Evolutionary conservation across 2,329 filamentous ascomycete species (phyloP).

Genomic region (Paecilomyces sp.): DNA sequence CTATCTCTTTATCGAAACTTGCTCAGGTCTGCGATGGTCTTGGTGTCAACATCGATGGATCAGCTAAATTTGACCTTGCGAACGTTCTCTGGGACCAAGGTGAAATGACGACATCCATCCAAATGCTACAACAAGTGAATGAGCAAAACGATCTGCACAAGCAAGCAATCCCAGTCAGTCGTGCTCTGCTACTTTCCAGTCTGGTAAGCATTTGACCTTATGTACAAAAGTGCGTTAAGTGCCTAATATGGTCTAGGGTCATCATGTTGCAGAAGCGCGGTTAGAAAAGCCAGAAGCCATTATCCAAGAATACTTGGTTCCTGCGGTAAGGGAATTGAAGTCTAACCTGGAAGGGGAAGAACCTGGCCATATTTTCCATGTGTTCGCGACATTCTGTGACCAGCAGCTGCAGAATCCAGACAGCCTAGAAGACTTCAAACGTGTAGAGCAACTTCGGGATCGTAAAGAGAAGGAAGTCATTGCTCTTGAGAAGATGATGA

Average conservation of each 20-base stretch:
- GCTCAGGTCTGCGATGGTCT: conserved; percentile 60
- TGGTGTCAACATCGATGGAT: conserved; percentile 70
- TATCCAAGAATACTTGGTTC: conserved; percentile 75
- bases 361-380: conserved; percentile 83
- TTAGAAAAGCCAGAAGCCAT: conserved; percentile 88
- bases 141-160: conserved; percentile 54
- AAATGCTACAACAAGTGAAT: conserved; percentile 73
- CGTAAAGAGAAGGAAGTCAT: conserved; percentile 74
- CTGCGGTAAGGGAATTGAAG: conserved; percentile 74
- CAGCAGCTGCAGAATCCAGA: conserved; percentile 85
- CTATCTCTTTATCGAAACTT: conserved; percentile 74
- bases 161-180: conserved; percentile 65
- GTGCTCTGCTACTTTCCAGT: conserved; percentile 75
- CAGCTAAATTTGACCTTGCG: conserved; percentile 73
- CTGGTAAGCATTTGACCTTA: conserved; percentile 43
- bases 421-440: conserved; percentile 72
- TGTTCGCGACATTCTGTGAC: conserved; percentile 93
- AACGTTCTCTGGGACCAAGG: conserved; percentile 92
- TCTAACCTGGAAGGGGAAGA: conserved; percentile 61
- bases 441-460: conserved; percentile 70
- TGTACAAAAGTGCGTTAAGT: conserved; percentile 8
- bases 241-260: conserved; percentile 46
- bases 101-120: conserved; percentile 80
- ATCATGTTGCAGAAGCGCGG: conserved; percentile 81
- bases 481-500: conserved; percentile 59